These are phyloP conservation scores for Clavispora asparagi DNA, from an alignment of 805 yeast species.

Conservation along the genomic window DNA sequence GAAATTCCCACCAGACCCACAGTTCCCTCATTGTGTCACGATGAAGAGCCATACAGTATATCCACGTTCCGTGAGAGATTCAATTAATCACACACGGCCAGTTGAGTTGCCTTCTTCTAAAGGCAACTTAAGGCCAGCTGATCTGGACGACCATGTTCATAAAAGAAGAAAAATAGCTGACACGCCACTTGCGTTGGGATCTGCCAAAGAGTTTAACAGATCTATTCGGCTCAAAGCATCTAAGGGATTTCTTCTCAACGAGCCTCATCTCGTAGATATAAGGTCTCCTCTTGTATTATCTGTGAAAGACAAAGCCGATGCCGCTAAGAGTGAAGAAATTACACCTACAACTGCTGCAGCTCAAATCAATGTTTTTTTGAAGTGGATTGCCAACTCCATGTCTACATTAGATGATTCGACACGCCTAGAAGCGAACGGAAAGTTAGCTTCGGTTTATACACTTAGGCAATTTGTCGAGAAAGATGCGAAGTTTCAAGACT, in stretches of 20 bases:
- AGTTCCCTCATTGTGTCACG: conserved; percentile 1
- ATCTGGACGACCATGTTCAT: background rate
- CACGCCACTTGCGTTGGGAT: conserved; percentile 40
- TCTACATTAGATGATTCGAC: conserved; percentile 12
- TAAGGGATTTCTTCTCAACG: conserved; percentile 49
- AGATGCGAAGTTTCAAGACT: conserved; percentile 40
- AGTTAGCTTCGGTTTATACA: conserved; percentile 47
- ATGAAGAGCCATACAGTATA: background rate
- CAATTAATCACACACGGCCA: background rate
- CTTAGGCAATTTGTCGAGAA: conserved; percentile 56
- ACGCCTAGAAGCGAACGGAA: conserved; percentile 14
- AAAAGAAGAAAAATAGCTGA: conserved; percentile 7
- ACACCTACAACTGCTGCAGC: conserved; percentile 9
- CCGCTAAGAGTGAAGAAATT: background rate
- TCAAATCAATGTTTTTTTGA: conserved; percentile 12
- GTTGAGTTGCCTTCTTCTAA: conserved; percentile 12
- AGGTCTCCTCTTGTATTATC: conserved; percentile 18
- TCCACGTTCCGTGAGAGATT: background rate
- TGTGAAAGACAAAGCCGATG: background rate
- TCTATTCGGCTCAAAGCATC: conserved; percentile 40
- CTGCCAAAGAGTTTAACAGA: conserved; percentile 42
- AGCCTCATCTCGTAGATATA: conserved; percentile 44
- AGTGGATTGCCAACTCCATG: conserved; percentile 13
- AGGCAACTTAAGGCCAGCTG: background rate
- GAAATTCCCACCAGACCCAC: too few relatives aligned